phyloP scores from a whole-genome alignment of 2,329 filamentous ascomycete genomes.

The Pseudogymnoascus sp. region DNA sequence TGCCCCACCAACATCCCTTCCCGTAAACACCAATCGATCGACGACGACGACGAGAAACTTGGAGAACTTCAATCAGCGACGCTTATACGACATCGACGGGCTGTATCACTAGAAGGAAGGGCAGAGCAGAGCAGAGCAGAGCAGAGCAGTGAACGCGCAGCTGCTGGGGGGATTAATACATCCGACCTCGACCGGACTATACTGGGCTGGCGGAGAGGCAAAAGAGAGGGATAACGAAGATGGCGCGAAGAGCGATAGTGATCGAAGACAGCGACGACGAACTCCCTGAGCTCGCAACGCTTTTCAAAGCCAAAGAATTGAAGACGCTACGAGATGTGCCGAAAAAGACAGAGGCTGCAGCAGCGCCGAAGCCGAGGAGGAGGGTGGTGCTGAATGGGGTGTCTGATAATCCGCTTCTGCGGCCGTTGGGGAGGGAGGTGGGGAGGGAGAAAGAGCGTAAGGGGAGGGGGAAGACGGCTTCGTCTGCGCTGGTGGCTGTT shows the following conservation, averaged over 20 bases:
- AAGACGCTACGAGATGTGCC: too few relatives aligned
- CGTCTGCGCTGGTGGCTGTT: background rate
- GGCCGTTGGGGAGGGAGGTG: slow-evolving; percentile 13
- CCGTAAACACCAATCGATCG: background rate
- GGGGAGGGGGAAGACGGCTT: background rate
- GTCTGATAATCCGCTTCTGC: slow-evolving; percentile 20
- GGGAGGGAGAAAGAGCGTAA: background rate
- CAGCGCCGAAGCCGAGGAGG: slow-evolving; percentile 19
- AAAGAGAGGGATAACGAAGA: background rate
- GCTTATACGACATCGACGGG: background rate
- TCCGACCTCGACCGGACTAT: background rate
- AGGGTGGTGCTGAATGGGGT: slow-evolving; percentile 18
- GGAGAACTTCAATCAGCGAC: background rate
- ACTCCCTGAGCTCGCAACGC: slow-evolving; percentile 16
- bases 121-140: too few relatives aligned
- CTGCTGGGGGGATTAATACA: background rate
- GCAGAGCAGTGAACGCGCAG: background rate
- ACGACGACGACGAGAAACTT: background rate
- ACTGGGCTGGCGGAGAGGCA: background rate
- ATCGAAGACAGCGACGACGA: slow-evolving; percentile 19
- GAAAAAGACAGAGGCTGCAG: slow-evolving; percentile 9
- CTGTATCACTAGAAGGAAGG: background rate
- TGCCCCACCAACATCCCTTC: background rate
- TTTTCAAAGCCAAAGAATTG: background rate
- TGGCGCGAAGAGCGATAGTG: background rate